Conservation (phyloP, 2,329 filamentous ascomycete genomes). For the Botrytis cinerea region DNA sequence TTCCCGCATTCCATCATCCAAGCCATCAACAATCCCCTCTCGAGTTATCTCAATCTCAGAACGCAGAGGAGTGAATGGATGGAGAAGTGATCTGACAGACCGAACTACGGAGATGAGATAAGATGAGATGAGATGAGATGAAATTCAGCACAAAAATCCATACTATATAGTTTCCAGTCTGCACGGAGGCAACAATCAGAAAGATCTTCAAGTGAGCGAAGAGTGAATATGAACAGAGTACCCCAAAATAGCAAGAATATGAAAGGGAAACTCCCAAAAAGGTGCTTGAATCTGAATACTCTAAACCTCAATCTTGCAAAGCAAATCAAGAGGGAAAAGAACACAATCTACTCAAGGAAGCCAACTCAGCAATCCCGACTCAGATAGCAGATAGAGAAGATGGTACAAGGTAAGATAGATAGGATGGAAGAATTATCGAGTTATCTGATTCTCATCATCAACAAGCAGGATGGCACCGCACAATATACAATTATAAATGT, state of each 20-base stretch:
- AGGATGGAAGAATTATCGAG: background rate
- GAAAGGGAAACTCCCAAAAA: background rate
- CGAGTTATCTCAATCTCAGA: background rate
- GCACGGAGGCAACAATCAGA: fast-evolving
- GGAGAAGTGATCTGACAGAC: background rate
- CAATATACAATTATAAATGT: background rate
- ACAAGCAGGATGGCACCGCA: background rate
- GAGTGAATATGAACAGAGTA: background rate
- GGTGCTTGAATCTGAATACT: background rate
- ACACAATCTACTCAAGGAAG: fast-evolving
- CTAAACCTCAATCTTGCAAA: background rate
- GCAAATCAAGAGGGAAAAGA: background rate
- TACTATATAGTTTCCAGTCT: background rate
- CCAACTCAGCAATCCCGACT: fast-evolving
- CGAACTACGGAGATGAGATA: background rate
- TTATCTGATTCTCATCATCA: background rate
- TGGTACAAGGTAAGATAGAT: background rate
- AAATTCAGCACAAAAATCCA: background rate
- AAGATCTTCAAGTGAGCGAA: background rate
- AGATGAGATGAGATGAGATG: background rate
- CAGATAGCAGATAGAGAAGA: background rate
- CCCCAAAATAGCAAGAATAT: background rate
- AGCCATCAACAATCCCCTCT: background rate
- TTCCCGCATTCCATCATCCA: background rate
- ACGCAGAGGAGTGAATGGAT: fast-evolving